Conservation (phyloP, 2,329 filamentous ascomycete genomes). For the Aureobasidium sp. region DNA sequence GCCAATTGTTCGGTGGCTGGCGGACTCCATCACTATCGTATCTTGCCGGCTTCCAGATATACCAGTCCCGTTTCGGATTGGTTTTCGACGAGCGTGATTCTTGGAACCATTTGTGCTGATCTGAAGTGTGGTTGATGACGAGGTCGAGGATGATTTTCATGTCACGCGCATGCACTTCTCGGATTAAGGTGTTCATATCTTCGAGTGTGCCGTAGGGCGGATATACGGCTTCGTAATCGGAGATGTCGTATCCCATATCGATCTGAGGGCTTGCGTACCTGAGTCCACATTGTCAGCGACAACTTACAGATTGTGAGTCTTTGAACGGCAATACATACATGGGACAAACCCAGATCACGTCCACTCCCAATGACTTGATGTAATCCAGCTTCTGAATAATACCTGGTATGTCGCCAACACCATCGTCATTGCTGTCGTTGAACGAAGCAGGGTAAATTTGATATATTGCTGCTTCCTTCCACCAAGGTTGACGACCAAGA, state of each 20-base stretch:
- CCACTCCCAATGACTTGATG: conserved; percentile 39
- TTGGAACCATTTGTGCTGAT: conserved; percentile 57
- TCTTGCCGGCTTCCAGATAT: conserved; percentile 44
- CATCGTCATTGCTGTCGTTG: conserved; percentile 49
- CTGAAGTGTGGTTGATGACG: conserved; percentile 31
- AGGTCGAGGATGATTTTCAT: conserved; percentile 33
- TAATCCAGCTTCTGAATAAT: conserved; percentile 51
- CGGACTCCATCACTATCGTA: conserved; percentile 44
- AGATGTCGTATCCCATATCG: conserved; percentile 34
- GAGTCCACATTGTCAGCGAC: not conserved
- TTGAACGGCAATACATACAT: conserved; percentile 27
- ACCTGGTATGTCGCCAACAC: conserved; percentile 49
- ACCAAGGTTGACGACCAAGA: conserved; percentile 33
- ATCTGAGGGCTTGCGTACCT: conserved; percentile 22
- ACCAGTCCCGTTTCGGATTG: conserved; percentile 61
- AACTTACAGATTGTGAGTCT: not conserved
- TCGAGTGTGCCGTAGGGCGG: conserved; percentile 31
- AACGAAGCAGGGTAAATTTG: conserved; percentile 57
- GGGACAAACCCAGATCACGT: conserved; percentile 25
- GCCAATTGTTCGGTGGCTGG: conserved; percentile 70
- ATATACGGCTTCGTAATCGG: conserved; percentile 32
- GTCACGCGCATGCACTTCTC: conserved; percentile 26
- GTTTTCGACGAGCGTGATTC: conserved; percentile 53
- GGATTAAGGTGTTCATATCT: conserved; percentile 31
- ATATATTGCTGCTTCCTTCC: conserved; percentile 54